These are phyloP conservation scores for Chlamydomonas incerta DNA, from an alignment of 139 green algal species.

Conservation along the genomic window DNA sequence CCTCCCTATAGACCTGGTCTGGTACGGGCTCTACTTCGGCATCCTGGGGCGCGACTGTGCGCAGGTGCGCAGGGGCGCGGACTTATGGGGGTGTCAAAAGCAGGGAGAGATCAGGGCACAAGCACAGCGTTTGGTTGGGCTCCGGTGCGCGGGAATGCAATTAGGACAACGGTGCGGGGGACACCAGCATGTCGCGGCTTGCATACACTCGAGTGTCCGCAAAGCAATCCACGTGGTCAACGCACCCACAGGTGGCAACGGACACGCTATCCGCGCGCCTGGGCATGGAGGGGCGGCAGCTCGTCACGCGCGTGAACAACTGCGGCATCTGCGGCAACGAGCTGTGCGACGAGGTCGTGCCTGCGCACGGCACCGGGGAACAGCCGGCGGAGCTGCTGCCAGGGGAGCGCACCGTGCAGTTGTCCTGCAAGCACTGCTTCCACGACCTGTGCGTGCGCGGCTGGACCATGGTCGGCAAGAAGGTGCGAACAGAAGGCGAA, in stretches of 20 bases:
- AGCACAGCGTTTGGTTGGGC: no score
- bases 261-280: conserved; percentile 64
- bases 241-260: conserved; percentile 67
- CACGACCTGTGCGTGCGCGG: conserved; percentile 88
- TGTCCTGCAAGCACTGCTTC: conserved; percentile 94
- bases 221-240: no score
- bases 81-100: no score
- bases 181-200: no score
- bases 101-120: no score
- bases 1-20: conserved; percentile 60
- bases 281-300: conserved; percentile 57
- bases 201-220: no score
- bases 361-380: conserved; percentile 1
- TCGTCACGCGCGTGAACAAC: conserved; percentile 63
- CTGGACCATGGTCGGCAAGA: conserved; percentile 93
- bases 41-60: conserved; percentile 88
- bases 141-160: no score
- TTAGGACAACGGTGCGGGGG: no score
- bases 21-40: conserved; percentile 94
- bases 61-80: conserved; percentile 50
- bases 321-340: conserved; percentile 88
- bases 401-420: conserved; percentile 67
- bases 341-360: conserved; percentile 53
- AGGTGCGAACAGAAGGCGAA: conserved; percentile 44
- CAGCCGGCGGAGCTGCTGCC: no score